Base-by-base conservation (phyloP, 1,139 yeast species). In the Hemisphaericaspora lyxosophila region DNA sequence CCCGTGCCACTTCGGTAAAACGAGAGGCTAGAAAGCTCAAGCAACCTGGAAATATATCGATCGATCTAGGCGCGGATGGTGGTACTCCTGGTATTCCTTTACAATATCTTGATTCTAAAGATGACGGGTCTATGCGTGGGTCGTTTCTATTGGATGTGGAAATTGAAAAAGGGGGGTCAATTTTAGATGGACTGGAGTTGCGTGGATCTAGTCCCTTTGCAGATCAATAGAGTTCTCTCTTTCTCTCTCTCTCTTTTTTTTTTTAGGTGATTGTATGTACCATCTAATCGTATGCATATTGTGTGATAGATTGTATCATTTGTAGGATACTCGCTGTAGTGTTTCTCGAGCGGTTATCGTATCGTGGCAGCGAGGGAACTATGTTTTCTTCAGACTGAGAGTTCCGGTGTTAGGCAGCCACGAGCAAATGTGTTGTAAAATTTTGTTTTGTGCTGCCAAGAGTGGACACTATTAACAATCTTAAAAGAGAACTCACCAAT, bases 1-100 rank as follows among this genome's bases (percentile, higher is more conserved):
- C 64, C 31, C 57, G 76, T 9, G 75, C 75, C 35, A 67, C 74
- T 8, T 67, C 73, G 39, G 54, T 68, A 5, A 51, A 67, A 23
- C 19, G 26, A 31, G 26, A 20, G 14, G 29, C 7, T 2, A n/a
- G 4, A 7, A 7, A 30, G 7, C 31, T 9, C 6, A 7, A 7
- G 8, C 5, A 27, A n/a, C 17, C 14, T 8, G n/a, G 14, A 11
- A 11, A 8, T 8, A 27, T 6, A 3, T 12, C 17, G 6, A n/a
- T 15, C 29, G 34, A 31, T 15, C 7, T 13, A 8, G 29, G 29
- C 7, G 29, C n/a, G 5, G 29, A 26, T 31, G 14, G 22, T 9
- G 27, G 19, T 20, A 18, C 18, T 7, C 29, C 34, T 22, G 35
- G 26, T 26, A 34, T 38, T 22, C 45, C 44, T 22, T 14, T 35